Percentiles rank a stretch among this genome's conserved stretches.
Conservation (phyloP, 164 flowering plant species). For the Kalanchoe fedtschenkoi region DNA sequence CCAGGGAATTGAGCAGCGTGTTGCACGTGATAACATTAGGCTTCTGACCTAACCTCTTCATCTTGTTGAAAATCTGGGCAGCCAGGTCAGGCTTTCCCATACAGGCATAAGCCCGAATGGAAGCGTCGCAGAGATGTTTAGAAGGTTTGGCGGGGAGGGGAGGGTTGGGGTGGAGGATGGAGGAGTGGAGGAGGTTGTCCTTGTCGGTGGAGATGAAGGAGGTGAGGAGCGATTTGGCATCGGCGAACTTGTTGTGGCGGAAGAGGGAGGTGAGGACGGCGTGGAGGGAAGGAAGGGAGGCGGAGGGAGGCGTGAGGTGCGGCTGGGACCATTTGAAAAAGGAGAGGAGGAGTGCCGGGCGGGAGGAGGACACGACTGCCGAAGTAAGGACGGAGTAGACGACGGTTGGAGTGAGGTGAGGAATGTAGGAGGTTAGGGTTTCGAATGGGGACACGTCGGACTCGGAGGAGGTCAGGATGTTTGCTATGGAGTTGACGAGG, state of each 20-base stretch:
- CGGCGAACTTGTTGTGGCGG: conserved; percentile 25
- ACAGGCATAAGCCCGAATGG: conserved; percentile 43
- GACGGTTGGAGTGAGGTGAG: conserved; percentile 20
- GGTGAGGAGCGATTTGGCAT: conserved; percentile 39
- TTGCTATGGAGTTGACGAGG: not conserved
- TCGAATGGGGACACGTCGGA: conserved; percentile 2
- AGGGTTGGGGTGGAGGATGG: conserved; percentile 28
- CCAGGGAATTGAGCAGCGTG: conserved; percentile 47
- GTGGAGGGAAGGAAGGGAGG: conserved; percentile 17
- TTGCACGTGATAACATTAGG: conserved; percentile 58
- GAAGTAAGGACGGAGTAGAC: conserved; percentile 30
- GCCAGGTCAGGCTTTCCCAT: conserved; percentile 45
- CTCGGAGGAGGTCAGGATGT: not conserved
- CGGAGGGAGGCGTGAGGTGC: conserved; percentile 13
- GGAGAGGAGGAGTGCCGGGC: conserved; percentile 27
- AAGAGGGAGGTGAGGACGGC: conserved; percentile 36
- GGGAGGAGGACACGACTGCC: conserved; percentile 11
- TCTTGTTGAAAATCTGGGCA: conserved; percentile 39
- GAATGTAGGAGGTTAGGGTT: conserved; percentile 12
- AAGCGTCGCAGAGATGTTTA: conserved; percentile 40
- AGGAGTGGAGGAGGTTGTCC: conserved; percentile 6
- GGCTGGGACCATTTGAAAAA: conserved; percentile 26
- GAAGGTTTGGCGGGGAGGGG: conserved; percentile 31
- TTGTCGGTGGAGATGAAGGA: conserved; percentile 35
- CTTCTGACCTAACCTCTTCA: conserved; percentile 35